phyloP scores from a whole-genome alignment of 345 rosid genomes.

The Bruguiera gymnorhiza region DNA sequence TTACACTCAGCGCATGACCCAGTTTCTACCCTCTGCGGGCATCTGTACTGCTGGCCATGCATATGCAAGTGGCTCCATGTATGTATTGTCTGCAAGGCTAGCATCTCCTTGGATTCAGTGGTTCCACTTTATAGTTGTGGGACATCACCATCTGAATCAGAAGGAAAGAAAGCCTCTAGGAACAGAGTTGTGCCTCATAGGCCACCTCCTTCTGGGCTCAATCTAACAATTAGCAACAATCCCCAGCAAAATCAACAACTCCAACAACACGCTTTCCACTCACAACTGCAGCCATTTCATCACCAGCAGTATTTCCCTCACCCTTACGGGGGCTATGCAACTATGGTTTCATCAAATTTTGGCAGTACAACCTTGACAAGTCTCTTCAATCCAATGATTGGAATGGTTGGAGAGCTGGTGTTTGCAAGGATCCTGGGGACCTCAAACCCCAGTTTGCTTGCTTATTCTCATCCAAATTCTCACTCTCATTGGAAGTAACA shows the following conservation, averaged over 20 bases:
- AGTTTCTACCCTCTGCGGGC: constrained; percentile 35
- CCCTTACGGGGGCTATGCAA: constrained; percentile 27
- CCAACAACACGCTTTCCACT: constrained; percentile 17
- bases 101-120: constrained; percentile 10
- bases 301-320: constrained; percentile 32
- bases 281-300: constrained; percentile 21
- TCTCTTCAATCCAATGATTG: constrained; percentile 44
- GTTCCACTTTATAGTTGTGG: constrained; percentile 31
- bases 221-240: background rate
- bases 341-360: constrained; percentile 13
- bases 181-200: constrained; percentile 13
- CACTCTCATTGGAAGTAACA: constrained; percentile 7
- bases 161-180: background rate
- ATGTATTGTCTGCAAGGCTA: constrained; percentile 27
- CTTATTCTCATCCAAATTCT: constrained; percentile 32
- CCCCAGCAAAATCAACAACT: constrained; percentile 13
- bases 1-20: constrained; percentile 32
- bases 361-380: constrained; percentile 30
- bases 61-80: constrained; percentile 29
- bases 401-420: constrained; percentile 53
- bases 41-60: constrained; percentile 35
- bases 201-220: constrained; percentile 16
- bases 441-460: constrained; percentile 40
- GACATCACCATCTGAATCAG: constrained; percentile 4
- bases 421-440: constrained; percentile 16